Percentiles rank a stretch among this genome's conserved stretches.
Evolutionary conservation across 495 filamentous ascomycete species (phyloP).

Genomic region (Staphylotrichum longicolle): DNA sequence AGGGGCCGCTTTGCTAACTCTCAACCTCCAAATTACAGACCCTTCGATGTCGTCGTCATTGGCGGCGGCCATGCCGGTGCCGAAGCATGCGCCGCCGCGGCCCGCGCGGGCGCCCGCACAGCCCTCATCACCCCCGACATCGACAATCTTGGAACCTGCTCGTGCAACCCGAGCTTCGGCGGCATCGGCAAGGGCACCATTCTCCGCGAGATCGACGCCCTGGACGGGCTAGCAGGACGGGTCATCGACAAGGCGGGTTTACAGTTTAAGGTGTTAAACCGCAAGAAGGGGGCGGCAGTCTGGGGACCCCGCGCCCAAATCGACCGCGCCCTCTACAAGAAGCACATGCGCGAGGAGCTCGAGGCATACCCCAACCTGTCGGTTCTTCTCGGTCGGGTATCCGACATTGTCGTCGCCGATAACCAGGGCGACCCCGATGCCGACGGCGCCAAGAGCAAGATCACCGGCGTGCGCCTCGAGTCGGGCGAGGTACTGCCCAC

Average conservation of each 20-base stretch:
- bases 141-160: slow-evolving; percentile 91
- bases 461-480: slow-evolving; percentile 83
- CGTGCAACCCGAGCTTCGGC: slow-evolving; percentile 96
- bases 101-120: slow-evolving; percentile 83
- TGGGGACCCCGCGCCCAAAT: slow-evolving; percentile 98
- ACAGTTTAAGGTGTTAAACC: slow-evolving; percentile 86
- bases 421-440: slow-evolving; percentile 40
- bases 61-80: slow-evolving; percentile 94
- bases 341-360: slow-evolving; percentile 88
- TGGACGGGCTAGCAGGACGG: slow-evolving; percentile 85
- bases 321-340: slow-evolving; percentile 85
- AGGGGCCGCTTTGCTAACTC: slow-evolving; percentile 1
- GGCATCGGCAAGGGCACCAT: slow-evolving; percentile 99
- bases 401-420: slow-evolving; percentile 77
- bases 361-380: slow-evolving; percentile 69
- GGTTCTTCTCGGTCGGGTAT: slow-evolving; percentile 82
- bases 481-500: slow-evolving; percentile 82
- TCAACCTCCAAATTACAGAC: slow-evolving; percentile 42
- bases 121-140: slow-evolving; percentile 83
- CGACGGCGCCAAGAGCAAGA: slow-evolving; percentile 63
- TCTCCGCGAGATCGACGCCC: slow-evolving; percentile 89
- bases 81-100: slow-evolving; percentile 92
- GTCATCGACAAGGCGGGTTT: slow-evolving; percentile 92
- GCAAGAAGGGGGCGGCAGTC: slow-evolving; percentile 88
- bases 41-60: slow-evolving; percentile 92